Evolutionary conservation across 441 rosid species (phyloP).

Genomic region (Croton setiger): DNA sequence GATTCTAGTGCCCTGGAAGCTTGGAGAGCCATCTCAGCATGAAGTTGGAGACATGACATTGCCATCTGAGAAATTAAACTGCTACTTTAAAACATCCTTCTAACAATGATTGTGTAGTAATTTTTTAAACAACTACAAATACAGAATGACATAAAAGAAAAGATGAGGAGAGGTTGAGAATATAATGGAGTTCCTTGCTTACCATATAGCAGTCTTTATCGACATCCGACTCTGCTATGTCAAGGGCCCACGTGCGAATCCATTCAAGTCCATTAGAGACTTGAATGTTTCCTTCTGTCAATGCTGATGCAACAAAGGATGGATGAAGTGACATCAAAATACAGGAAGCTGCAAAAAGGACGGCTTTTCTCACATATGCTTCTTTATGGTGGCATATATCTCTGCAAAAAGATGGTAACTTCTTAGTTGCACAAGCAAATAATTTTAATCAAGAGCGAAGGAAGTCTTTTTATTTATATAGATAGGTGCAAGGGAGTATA

Average conservation of each 20-base stretch:
- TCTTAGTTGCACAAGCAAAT: background rate
- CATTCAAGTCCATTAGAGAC: conserved; percentile 85
- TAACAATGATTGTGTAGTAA: background rate
- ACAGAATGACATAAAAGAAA: background rate
- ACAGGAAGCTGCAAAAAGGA: conserved; percentile 83
- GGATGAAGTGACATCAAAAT: conserved; percentile 82
- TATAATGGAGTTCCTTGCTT: conserved; percentile 26
- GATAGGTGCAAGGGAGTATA: conserved; percentile 1
- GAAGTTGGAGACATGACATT: conserved; percentile 83
- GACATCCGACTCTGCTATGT: conserved; percentile 67
- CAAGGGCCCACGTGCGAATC: conserved; percentile 84
- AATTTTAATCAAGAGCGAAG: background rate
- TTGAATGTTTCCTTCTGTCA: conserved; percentile 72
- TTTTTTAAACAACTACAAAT: background rate
- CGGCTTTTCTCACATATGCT: conserved; percentile 91
- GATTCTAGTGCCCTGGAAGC: conserved; percentile 84
- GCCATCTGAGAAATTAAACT: conserved; percentile 57
- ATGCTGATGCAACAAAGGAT: conserved; percentile 61
- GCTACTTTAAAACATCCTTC: background rate
- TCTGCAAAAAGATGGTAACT: conserved; percentile 40
- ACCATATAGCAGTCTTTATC: conserved; percentile 89
- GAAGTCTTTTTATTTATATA: background rate
- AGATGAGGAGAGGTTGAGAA: background rate
- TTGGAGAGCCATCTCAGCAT: conserved; percentile 92
- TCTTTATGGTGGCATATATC: conserved; percentile 83